Base-by-base conservation (phyloP, 257 asterid species). In the Vinca minor region DNA sequence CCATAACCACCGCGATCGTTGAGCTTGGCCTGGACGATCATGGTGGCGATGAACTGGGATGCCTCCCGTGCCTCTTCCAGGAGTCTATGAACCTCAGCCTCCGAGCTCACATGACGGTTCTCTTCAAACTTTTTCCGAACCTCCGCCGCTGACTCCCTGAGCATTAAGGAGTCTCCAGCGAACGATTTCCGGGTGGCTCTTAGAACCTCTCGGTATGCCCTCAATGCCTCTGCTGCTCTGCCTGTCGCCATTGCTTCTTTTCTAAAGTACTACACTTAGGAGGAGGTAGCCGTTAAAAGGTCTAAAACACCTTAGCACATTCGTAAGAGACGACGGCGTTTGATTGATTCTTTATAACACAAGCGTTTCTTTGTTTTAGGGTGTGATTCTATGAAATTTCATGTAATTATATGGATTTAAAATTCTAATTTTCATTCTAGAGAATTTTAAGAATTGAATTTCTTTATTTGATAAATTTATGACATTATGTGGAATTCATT, bases 21-120 rank as follows among this genome's bases (percentile, higher is more conserved):
- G 83, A 88, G 94, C 82, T 87, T 89, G 68, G 97, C 98, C 74
- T 89, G 98, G 34, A 93, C 97, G 68, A 87, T 81, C 96, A 83
- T 85, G 74, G 80, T 89, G 34, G 96, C 77, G 66, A 89, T 86
- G 91, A 89, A 93, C 21, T 79, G 80, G 20, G 96, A 84, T 21
- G 97, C 95, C 83, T 89, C 97, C 28, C 83, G 85, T 10, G 97
- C 98, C 73, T 93, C 96, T 42, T 85, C 88, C 42, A 87, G 74
- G 49, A 84, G 88, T 77, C 85, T 82, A 64, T 62, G 76, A 78
- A 87, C 79, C 28, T 89, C 97, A 41, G 86, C 78, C 31, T 83
- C 75, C 18, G 98, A 87, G 65, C 79, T 77, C 77, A 87, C 94
- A 71, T 79, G 76, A 38, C 96, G 97, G 63, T 87, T 84, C 85